Percentiles rank a stretch among this genome's conserved stretches.
Conservation (phyloP, 2,329 filamentous ascomycete species). For the Incumbomyces delicatus region DNA sequence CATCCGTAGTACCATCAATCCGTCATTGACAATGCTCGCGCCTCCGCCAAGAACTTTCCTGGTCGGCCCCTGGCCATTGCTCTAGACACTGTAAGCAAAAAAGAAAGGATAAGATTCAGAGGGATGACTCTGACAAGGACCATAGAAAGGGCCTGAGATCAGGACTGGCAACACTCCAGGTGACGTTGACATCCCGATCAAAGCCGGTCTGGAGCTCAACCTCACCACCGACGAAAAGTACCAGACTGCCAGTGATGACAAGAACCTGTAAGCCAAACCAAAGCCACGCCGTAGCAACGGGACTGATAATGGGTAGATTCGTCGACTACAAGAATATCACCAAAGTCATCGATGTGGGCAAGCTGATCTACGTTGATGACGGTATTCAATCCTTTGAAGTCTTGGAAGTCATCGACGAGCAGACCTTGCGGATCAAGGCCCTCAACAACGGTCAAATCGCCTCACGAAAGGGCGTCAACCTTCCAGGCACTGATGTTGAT, state of each 20-base stretch:
- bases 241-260: conserved; percentile 68
- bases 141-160: conserved; percentile 72
- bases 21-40: conserved; percentile 89
- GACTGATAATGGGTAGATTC: conserved; percentile 49
- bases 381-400: conserved; percentile 96
- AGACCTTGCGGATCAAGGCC: conserved; percentile 77
- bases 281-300: conserved; percentile 3
- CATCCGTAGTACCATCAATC: conserved; percentile 74
- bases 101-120: not conserved
- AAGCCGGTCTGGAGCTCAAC: conserved; percentile 75
- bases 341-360: conserved; percentile 85
- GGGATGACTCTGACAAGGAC: conserved; percentile 21
- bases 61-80: conserved; percentile 93
- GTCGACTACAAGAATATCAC: conserved; percentile 99
- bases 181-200: conserved; percentile 70
- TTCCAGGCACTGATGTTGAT: conserved; percentile 97
- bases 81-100: conserved; percentile 59
- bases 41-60: conserved; percentile 65
- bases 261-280: conserved; percentile 70
- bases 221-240: conserved; percentile 96
- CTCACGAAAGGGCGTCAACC: conserved; percentile 97
- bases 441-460: conserved; percentile 98
- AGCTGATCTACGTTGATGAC: conserved; percentile 96
- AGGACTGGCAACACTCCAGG: conserved; percentile 65
- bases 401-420: conserved; percentile 71